Conservation (phyloP, 345 rosid genomes). For the Ceriops zippeliana region DNA sequence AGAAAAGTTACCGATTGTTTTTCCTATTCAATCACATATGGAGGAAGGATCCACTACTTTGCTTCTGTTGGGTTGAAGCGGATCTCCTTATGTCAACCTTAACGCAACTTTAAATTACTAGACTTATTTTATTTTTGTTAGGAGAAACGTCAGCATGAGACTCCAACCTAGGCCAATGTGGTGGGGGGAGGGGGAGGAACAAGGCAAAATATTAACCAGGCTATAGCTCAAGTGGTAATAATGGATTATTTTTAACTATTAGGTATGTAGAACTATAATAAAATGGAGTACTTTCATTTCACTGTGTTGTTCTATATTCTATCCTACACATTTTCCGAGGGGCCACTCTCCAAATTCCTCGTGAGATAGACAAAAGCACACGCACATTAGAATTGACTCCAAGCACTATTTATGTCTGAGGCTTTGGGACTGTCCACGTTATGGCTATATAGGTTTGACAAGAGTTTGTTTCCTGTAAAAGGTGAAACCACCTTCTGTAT, state of each 20-base stretch:
- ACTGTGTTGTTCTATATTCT: background rate
- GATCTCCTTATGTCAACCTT: too few species aligned
- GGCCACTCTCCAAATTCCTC: conserved; percentile 14
- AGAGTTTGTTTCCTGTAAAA: conserved; percentile 3
- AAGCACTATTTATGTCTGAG: conserved; percentile 6
- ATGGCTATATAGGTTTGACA: conserved; percentile 16
- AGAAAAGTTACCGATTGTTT: too few species aligned
- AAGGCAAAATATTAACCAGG: too few species aligned
- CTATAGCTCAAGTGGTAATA: too few species aligned
- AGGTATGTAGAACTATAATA: conserved; percentile 15
- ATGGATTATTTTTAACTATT: background rate
- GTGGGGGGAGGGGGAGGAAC: too few species aligned
- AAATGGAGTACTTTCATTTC: background rate
- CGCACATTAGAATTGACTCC: background rate
- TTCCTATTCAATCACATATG: too few species aligned
- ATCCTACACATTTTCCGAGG: background rate
- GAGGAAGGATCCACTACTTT: too few species aligned
- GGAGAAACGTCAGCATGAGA: too few species aligned
- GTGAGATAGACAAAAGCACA: conserved; percentile 4
- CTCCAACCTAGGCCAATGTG: too few species aligned
- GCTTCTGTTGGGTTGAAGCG: too few species aligned
- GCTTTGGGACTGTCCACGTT: conserved; percentile 13
- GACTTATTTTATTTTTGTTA: too few species aligned
- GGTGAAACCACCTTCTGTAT: conserved; percentile 29
- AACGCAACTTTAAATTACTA: too few species aligned